Conservation (phyloP, 2,329 filamentous ascomycete species). For the Penicillium hesseltinei region DNA sequence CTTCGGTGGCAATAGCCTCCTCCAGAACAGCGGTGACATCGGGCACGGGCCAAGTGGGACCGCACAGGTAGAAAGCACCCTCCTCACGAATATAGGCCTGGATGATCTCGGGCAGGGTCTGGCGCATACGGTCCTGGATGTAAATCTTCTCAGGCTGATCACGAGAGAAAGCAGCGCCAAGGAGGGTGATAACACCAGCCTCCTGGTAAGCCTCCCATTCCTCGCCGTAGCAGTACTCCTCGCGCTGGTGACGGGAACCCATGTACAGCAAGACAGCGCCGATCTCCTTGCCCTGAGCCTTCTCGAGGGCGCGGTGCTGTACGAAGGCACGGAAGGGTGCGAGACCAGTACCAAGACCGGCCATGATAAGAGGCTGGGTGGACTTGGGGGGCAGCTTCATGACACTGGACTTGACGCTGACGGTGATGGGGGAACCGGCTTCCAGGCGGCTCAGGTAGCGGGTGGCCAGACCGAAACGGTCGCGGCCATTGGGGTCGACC, state of each 20-base stretch:
- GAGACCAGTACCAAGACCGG: slow-evolving; percentile 93
- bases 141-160: slow-evolving; percentile 99
- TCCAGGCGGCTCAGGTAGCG: slow-evolving; percentile 78
- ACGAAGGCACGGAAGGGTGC: slow-evolving; percentile 99
- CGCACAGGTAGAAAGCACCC: slow-evolving; percentile 94
- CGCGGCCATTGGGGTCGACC: slow-evolving; percentile 83
- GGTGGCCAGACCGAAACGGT: slow-evolving; percentile 89
- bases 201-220: slow-evolving; percentile 99
- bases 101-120: slow-evolving; percentile 78
- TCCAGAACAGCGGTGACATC: slow-evolving; percentile 92
- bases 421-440: slow-evolving; percentile 76
- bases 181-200: slow-evolving; percentile 88
- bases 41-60: slow-evolving; percentile 96
- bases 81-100: slow-evolving; percentile 83
- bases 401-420: slow-evolving; percentile 94
- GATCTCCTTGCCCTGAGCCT: slow-evolving; percentile 94
- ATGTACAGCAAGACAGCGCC: slow-evolving; percentile 93
- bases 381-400: slow-evolving; percentile 94
- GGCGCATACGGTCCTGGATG: slow-evolving; percentile 96
- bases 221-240: slow-evolving; percentile 98
- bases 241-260: slow-evolving; percentile 92
- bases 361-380: slow-evolving; percentile 96
- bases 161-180: slow-evolving; percentile 91
- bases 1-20: slow-evolving; percentile 82
- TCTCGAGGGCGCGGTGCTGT: slow-evolving; percentile 96